These are phyloP conservation scores for Pseudozyma hubeiensis DNA, from an alignment of 1,284 basidiomycete species.

Conservation along the genomic window DNA sequence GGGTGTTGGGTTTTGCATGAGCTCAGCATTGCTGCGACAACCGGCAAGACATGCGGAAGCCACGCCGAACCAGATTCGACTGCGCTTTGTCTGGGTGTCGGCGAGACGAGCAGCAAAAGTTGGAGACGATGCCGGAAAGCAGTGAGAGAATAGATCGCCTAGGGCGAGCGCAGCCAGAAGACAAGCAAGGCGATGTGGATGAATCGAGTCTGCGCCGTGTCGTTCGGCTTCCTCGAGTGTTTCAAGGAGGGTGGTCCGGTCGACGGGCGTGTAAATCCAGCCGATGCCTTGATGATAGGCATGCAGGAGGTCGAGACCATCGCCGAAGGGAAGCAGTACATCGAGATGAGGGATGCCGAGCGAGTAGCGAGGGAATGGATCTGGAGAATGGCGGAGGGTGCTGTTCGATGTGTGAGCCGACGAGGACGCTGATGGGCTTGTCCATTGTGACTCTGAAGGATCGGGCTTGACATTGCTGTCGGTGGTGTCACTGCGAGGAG, in stretches of 20 bases:
- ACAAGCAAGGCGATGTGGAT: conserved; percentile 37
- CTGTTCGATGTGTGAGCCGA: not conserved
- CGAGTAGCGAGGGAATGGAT: conserved; percentile 23
- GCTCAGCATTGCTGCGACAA: conserved; percentile 10
- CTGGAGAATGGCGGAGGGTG: not conserved
- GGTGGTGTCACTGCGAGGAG: not conserved
- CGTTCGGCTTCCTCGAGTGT: conserved; percentile 31
- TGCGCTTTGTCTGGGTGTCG: conserved; percentile 8
- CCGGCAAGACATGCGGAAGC: conserved; percentile 33
- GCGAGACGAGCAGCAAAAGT: not conserved
- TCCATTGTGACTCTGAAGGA: no score
- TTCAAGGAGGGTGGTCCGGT: conserved; percentile 27
- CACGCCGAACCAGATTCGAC: conserved; percentile 32
- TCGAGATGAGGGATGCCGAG: conserved; percentile 34
- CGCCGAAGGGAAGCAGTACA: conserved; percentile 19
- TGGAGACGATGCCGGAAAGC: conserved; percentile 8
- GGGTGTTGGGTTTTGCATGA: conserved; percentile 28
- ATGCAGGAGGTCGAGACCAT: conserved; percentile 30
- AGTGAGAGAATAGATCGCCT: conserved; percentile 22
- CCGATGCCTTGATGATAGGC: conserved; percentile 34
- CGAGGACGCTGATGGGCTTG: not conserved
- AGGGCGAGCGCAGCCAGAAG: conserved; percentile 37
- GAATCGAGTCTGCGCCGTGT: conserved; percentile 31
- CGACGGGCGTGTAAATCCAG: conserved; percentile 34
- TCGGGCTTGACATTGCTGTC: not conserved